phyloP scores from a whole-genome alignment of 2,329 filamentous ascomycete species.

The Xylariomycetidae sp. region DNA sequence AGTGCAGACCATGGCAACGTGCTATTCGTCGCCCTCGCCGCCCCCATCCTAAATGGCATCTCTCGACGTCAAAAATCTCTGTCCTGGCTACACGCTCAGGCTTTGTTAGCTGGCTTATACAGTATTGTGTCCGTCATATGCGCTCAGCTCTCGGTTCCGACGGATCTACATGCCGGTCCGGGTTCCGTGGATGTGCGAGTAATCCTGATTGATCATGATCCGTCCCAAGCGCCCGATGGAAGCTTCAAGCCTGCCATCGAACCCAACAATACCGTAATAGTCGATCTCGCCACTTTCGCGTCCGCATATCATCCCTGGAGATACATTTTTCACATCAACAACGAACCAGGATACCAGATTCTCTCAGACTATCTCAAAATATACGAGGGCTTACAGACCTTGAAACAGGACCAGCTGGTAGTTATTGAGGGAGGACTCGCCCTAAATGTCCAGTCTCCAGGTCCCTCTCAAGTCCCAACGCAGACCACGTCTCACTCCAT shows the following conservation, averaged over 20 bases:
- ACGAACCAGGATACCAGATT: slow-evolving; percentile 58
- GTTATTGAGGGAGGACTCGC: slow-evolving; percentile 50
- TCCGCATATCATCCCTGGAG: slow-evolving; percentile 56
- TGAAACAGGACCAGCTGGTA: slow-evolving; percentile 47
- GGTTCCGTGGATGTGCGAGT: slow-evolving; percentile 74
- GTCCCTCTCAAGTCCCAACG: slow-evolving; percentile 10
- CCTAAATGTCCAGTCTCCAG: slow-evolving; percentile 29
- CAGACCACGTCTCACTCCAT: slow-evolving; percentile 44
- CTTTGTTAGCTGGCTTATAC: slow-evolving; percentile 73
- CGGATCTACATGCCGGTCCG: slow-evolving; percentile 51
- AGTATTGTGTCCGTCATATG: slow-evolving; percentile 71
- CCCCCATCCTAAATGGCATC: slow-evolving; percentile 54
- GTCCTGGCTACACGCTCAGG: slow-evolving; percentile 65
- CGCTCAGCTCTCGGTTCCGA: slow-evolving; percentile 56
- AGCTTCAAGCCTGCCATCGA: slow-evolving; percentile 34
- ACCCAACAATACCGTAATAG: slow-evolving; percentile 41
- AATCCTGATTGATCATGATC: slow-evolving; percentile 63
- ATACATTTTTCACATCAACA: slow-evolving; percentile 60
- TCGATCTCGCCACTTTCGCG: slow-evolving; percentile 49
- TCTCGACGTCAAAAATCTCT: slow-evolving; percentile 46
- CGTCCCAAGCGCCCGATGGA: slow-evolving; percentile 23
- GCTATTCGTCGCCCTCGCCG: slow-evolving; percentile 55
- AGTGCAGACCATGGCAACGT: slow-evolving; percentile 23
- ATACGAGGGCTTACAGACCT: slow-evolving; percentile 40
- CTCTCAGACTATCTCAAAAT: slow-evolving; percentile 44